Percentiles rank a stretch among this genome's conserved stretches.
These are phyloP conservation scores for Apiotrichum sp. DNA, from an alignment of 1,284 basidiomycete genomes.

Conservation along the genomic window DNA sequence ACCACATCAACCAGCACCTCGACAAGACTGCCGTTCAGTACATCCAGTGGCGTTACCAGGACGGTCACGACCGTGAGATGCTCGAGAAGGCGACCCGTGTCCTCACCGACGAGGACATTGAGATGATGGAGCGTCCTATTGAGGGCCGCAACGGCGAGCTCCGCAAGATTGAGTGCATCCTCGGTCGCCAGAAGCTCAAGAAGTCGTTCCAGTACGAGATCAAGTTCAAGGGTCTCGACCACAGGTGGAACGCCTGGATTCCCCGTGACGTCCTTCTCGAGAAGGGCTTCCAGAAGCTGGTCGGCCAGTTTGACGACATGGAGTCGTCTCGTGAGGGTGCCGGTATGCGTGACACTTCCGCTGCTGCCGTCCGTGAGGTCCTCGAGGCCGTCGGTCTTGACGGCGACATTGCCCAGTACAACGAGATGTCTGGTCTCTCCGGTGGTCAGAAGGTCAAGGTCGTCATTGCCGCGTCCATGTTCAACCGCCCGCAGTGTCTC, in stretches of 20 bases:
- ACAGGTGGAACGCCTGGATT: slow-evolving; percentile 88
- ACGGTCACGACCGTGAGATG: slow-evolving; percentile 94
- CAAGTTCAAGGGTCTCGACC: slow-evolving; percentile 93
- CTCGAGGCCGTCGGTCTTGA: slow-evolving; percentile 92
- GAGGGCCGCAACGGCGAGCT: slow-evolving; percentile 86
- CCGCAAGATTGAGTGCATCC: slow-evolving; percentile 75
- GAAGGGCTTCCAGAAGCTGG: slow-evolving; percentile 85
- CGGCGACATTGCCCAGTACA: slow-evolving; percentile 95
- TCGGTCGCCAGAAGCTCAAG: slow-evolving; percentile 97
- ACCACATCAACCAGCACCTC: slow-evolving; percentile 88
- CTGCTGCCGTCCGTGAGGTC: slow-evolving; percentile 75
- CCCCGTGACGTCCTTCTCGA: slow-evolving; percentile 79
- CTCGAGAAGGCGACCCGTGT: slow-evolving; percentile 88
- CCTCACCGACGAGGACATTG: slow-evolving; percentile 81
- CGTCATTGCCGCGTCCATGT: slow-evolving; percentile 87
- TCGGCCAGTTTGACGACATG: slow-evolving; percentile 94
- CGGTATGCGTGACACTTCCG: slow-evolving; percentile 74
- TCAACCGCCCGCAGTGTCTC: slow-evolving; percentile 60
- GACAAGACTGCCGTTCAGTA: slow-evolving; percentile 94
- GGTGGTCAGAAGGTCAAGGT: slow-evolving; percentile 98
- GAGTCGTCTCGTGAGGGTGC: slow-evolving; percentile 92
- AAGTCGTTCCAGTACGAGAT: slow-evolving; percentile 93
- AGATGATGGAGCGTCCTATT: slow-evolving; percentile 77
- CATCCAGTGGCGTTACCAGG: slow-evolving; percentile 99
- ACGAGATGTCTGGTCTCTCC: slow-evolving; percentile 84